These are phyloP conservation scores for Hippophae rhamnoides DNA, from an alignment of 306 rosid genomes.

Conservation along the genomic window DNA sequence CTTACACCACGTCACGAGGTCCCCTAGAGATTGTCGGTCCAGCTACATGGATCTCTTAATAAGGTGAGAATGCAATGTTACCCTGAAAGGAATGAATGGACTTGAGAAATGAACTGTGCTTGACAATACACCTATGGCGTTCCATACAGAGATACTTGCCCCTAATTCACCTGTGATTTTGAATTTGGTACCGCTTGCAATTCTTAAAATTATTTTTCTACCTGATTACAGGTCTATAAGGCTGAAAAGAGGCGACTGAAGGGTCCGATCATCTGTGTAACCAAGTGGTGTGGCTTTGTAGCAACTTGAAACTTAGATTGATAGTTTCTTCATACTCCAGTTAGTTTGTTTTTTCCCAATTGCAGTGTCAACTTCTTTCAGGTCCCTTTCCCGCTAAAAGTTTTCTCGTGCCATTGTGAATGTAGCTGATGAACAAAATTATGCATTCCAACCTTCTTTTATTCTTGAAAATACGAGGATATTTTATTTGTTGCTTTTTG, in stretches of 20 bases:
- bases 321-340: slow-evolving; percentile 37
- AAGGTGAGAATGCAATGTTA: slow-evolving; percentile 31
- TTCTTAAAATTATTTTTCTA: slow-evolving; percentile 1
- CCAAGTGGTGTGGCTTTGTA: slow-evolving; percentile 46
- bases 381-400: slow-evolving; percentile 19
- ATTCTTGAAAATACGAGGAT: not conserved
- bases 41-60: slow-evolving; percentile 44
- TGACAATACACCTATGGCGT: too few species aligned
- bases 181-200: not conserved
- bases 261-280: slow-evolving; percentile 47
- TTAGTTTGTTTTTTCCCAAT: slow-evolving; percentile 19
- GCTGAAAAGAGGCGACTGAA: slow-evolving; percentile 33
- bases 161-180: not conserved
- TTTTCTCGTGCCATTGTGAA: slow-evolving; percentile 41
- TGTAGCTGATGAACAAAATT: slow-evolving; percentile 44
- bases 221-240: slow-evolving; percentile 38
- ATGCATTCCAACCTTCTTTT: slow-evolving; percentile 12
- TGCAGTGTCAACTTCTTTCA: slow-evolving; percentile 38
- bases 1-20: slow-evolving; percentile 77
- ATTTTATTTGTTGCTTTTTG: too few species aligned
- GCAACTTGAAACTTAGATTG: slow-evolving; percentile 24
- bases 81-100: too few species aligned
- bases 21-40: slow-evolving; percentile 51
- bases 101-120: too few species aligned
- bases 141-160: not conserved